Evolutionary conservation across 202 grass and related monocot genomes (phyloP).

Genomic region (Schoenoplectus tabernaemontani): DNA sequence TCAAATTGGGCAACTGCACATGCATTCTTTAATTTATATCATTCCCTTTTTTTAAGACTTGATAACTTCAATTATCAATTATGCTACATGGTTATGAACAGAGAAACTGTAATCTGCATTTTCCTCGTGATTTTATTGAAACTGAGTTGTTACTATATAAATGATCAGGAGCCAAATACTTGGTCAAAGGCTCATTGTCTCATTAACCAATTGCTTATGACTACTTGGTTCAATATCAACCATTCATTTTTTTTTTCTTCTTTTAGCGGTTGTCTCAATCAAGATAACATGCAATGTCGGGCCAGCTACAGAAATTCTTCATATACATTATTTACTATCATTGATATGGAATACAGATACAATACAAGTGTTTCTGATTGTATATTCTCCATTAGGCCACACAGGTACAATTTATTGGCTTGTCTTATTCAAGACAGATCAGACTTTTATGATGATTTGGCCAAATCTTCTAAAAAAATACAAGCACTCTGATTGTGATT

Average conservation of each 20-base stretch:
- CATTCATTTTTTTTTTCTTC: neutral
- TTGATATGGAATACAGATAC: neutral
- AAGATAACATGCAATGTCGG: neutral
- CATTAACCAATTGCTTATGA: neutral
- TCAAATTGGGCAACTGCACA: neutral
- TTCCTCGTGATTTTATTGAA: neutral
- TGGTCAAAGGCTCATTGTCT: too few species aligned
- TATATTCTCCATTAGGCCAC: neutral
- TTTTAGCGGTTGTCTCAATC: neutral
- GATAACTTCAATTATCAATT: neutral
- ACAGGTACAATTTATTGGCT: neutral
- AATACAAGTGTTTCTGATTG: neutral
- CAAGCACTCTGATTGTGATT: neutral
- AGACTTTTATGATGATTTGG: neutral
- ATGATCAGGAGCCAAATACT: too few species aligned
- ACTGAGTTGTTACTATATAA: neutral
- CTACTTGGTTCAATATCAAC: conserved; percentile 9
- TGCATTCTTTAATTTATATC: neutral
- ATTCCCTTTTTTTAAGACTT: neutral
- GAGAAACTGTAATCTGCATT: neutral
- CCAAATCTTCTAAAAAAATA: neutral
- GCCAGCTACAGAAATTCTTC: neutral
- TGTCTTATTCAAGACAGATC: neutral
- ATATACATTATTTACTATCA: neutral
- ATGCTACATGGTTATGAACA: neutral